phyloP scores from a whole-genome alignment of 768 basidiomycete genomes.

The Baorangia bicolor region DNA sequence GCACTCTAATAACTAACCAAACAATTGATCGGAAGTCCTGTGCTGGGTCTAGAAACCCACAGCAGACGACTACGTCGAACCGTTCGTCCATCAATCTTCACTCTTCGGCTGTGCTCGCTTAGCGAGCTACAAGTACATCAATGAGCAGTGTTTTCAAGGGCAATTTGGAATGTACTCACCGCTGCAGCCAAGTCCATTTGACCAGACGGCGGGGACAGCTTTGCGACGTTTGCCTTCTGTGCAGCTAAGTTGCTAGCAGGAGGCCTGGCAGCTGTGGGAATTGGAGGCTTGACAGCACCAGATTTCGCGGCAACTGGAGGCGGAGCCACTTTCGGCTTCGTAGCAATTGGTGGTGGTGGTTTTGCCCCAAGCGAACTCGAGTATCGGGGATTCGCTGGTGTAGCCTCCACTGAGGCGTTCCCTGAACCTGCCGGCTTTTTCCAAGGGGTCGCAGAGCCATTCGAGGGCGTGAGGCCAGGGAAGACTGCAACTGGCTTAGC shows the following conservation, averaged over 20 bases:
- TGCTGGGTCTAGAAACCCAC: not conserved
- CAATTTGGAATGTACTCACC: constrained; percentile 42
- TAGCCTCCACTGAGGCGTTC: constrained; percentile 34
- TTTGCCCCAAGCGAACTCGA: constrained; percentile 49
- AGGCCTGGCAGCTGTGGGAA: constrained; percentile 59
- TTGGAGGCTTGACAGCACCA: constrained; percentile 45
- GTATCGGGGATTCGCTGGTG: constrained; percentile 50
- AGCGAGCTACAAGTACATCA: constrained; percentile 52
- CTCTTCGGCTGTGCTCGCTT: constrained; percentile 70
- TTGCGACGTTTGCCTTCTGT: constrained; percentile 40
- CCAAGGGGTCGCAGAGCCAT: constrained; percentile 74
- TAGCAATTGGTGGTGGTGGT: constrained; percentile 58
- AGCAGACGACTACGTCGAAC: not conserved
- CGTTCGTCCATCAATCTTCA: constrained; percentile 36
- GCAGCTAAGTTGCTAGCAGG: constrained; percentile 35
- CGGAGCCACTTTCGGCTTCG: constrained; percentile 64
- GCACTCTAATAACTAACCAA: constrained; percentile 12
- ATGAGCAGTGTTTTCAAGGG: not conserved
- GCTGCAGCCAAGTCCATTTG: constrained; percentile 84
- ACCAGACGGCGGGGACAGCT: constrained; percentile 46
- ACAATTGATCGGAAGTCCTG: constrained; percentile 6
- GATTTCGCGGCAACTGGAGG: constrained; percentile 60
- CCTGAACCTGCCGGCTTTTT: constrained; percentile 51
- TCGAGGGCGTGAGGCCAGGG: constrained; percentile 67
- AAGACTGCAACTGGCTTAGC: constrained; percentile 83